A percentile compares a stretch with the other conserved stretches of the same genome.
Evolutionary conservation across 2,329 filamentous ascomycete species (phyloP).

Genomic region (Calycina herbarum): DNA sequence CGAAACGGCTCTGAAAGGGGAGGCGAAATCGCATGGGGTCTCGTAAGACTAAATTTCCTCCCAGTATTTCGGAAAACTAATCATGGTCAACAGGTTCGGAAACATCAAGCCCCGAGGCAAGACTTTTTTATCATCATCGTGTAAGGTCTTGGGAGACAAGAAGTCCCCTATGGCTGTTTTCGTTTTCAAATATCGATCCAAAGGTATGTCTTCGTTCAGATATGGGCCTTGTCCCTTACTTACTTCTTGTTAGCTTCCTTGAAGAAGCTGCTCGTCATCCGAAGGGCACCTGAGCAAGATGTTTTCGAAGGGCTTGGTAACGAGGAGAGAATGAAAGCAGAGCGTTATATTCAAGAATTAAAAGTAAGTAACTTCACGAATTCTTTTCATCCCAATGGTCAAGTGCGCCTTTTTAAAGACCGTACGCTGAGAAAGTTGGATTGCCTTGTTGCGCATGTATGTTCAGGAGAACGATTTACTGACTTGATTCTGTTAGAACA

Average conservation of each 20-base stretch:
- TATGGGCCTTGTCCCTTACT: neutral
- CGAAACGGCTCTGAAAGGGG: slow-evolving; percentile 3
- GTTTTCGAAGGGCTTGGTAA: neutral
- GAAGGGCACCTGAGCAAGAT: neutral
- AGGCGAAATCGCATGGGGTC: neutral
- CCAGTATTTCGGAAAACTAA: too few species aligned
- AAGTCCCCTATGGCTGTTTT: neutral
- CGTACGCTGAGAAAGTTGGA: too few species aligned
- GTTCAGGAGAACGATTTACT: too few species aligned
- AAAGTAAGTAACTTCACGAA: neutral
- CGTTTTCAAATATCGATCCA: neutral
- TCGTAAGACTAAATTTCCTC: neutral
- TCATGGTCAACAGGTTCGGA: too few species aligned
- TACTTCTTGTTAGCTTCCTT: neutral
- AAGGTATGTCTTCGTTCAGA: neutral
- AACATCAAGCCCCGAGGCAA: too few species aligned
- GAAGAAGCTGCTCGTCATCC: neutral
- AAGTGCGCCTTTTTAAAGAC: too few species aligned
- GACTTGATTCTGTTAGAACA: neutral
- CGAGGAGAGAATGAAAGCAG: neutral
- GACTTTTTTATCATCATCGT: neutral
- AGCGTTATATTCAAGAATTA: neutral
- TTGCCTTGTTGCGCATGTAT: too few species aligned
- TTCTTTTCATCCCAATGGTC: too few species aligned
- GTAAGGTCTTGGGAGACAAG: neutral